phyloP scores from a whole-genome alignment of 768 basidiomycete species.

The Phanerochaete sordida region DNA sequence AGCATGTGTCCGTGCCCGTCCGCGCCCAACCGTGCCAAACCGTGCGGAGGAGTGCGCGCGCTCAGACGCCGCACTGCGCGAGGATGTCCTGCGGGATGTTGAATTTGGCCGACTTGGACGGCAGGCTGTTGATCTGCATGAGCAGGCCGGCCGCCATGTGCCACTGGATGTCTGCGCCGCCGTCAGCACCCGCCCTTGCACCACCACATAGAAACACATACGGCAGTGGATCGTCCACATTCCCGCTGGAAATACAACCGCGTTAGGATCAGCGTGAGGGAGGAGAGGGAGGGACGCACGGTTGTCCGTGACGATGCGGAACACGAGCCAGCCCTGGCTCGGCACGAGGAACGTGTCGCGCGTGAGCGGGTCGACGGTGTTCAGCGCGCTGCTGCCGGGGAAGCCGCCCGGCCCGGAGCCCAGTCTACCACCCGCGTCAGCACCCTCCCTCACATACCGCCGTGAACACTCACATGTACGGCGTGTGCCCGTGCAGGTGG shows the following conservation, averaged over 20 bases:
- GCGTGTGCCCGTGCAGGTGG: constrained; percentile 35
- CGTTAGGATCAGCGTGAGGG: too few species aligned
- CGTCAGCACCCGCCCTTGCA: neutral
- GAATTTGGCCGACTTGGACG: constrained; percentile 25
- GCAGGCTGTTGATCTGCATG: constrained; percentile 38
- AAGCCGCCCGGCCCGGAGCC: too few species aligned
- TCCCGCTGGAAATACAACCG: constrained; percentile 21
- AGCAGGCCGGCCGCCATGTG: constrained; percentile 33
- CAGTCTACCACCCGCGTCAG: too few species aligned
- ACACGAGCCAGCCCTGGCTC: constrained; percentile 32
- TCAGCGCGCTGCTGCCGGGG: constrained; percentile 30
- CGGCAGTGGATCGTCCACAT: constrained; percentile 46
- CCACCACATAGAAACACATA: constrained; percentile 7
- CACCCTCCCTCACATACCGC: too few species aligned
- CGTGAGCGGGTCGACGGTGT: constrained; percentile 32
- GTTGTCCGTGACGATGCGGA: constrained; percentile 42
- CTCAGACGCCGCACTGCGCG: too few species aligned
- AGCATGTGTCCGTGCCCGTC: too few species aligned
- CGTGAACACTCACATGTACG: constrained; percentile 6
- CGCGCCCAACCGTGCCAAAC: too few species aligned
- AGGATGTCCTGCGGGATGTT: too few species aligned
- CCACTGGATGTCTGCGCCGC: constrained; percentile 3
- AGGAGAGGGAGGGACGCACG: constrained; percentile 3
- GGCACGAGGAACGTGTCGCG: constrained; percentile 41
- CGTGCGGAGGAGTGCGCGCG: too few species aligned